Percentiles rank a stretch among this genome's conserved stretches.
These are phyloP conservation scores for Beverwykella pulmonaria DNA, from an alignment of 495 filamentous ascomycete species.

Conservation along the genomic window DNA sequence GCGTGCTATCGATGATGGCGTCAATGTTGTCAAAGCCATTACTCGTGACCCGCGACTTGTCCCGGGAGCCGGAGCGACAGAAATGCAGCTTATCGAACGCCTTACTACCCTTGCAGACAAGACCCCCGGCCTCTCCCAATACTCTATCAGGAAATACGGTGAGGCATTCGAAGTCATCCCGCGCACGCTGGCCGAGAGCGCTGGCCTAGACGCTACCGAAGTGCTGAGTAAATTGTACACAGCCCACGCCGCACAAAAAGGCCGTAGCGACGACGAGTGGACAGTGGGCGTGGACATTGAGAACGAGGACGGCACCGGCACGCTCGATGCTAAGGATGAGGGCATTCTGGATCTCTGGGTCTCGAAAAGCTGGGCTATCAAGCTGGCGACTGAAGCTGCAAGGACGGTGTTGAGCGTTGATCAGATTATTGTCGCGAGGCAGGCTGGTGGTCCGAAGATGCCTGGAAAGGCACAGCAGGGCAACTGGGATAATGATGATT, in stretches of 20 bases:
- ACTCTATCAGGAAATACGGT: constrained; percentile 94
- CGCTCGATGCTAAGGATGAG: constrained; percentile 82
- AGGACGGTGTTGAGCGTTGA: constrained; percentile 95
- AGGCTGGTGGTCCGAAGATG: constrained; percentile 96
- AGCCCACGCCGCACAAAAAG: constrained; percentile 73
- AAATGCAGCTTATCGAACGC: constrained; percentile 91
- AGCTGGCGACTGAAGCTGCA: constrained; percentile 90
- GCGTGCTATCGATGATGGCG: constrained; percentile 95
- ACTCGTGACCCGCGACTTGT: constrained; percentile 89
- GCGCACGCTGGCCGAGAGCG: constrained; percentile 88
- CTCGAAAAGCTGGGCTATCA: constrained; percentile 93
- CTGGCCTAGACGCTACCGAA: constrained; percentile 94
- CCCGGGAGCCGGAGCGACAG: constrained; percentile 92
- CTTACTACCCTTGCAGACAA: constrained; percentile 85
- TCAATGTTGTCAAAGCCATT: constrained; percentile 98
- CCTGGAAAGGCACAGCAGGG: constrained; percentile 79
- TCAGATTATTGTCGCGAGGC: constrained; percentile 97
- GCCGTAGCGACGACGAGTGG: constrained; percentile 57
- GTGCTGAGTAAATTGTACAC: constrained; percentile 89
- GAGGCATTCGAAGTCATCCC: constrained; percentile 98
- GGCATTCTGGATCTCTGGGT: constrained; percentile 91
- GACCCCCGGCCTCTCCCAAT: constrained; percentile 88
- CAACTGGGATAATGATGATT: constrained; percentile 92
- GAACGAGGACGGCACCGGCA: constrained; percentile 76
- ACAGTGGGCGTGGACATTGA: constrained; percentile 92